Percentiles rank a stretch among this genome's conserved stretches.
phyloP scores from a whole-genome alignment of 176 grass and related monocot genomes.

The Saccharum spontaneum region DNA sequence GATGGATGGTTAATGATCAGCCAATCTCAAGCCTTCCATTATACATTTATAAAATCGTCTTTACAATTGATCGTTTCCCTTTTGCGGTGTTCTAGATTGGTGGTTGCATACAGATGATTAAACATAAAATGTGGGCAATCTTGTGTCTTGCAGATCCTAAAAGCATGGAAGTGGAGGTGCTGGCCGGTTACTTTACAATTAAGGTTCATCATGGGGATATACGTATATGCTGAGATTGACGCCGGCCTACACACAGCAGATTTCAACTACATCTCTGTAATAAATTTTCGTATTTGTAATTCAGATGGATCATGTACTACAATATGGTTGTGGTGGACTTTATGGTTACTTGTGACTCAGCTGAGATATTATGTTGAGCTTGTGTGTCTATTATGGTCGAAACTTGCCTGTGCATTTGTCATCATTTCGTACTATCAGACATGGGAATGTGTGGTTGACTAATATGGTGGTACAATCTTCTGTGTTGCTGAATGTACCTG shows the following conservation, averaged over 20 bases:
- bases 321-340: neutral
- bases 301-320: neutral
- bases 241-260: neutral
- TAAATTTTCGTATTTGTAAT: neutral
- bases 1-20: neutral
- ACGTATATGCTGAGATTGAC: neutral
- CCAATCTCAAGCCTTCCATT: neutral
- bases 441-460: neutral
- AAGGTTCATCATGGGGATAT: neutral
- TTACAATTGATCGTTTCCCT: neutral
- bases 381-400: neutral
- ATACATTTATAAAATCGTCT: no score
- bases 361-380: neutral
- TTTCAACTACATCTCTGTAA: neutral
- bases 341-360: neutral
- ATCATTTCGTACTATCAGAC: neutral
- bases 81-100: neutral
- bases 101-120: neutral
- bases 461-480: neutral
- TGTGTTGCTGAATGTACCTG: neutral
- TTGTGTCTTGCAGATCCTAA: neutral
- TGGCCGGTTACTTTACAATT: neutral
- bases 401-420: neutral
- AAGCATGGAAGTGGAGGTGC: neutral
- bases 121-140: neutral